Evolutionary conservation across 768 basidiomycete species (phyloP).

Genomic region (Trametes sanguinea): DNA sequence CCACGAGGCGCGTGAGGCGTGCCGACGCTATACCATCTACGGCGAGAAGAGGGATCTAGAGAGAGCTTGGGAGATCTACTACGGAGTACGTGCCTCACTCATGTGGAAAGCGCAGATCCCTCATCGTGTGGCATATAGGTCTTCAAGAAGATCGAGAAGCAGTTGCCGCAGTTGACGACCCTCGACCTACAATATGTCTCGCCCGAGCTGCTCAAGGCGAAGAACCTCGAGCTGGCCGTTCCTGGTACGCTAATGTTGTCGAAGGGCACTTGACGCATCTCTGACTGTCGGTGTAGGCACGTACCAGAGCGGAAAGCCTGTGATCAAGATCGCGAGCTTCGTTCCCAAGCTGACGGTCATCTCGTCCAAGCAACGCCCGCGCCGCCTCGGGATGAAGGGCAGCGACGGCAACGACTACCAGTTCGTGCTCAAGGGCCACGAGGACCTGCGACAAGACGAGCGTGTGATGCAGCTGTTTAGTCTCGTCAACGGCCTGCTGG

Average conservation of each 20-base stretch:
- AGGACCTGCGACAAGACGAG: slow-evolving; percentile 98
- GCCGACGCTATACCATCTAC: slow-evolving; percentile 80
- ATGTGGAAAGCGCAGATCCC: not conserved
- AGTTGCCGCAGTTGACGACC: slow-evolving; percentile 82
- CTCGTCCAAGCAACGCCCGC: slow-evolving; percentile 94
- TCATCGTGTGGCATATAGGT: slow-evolving; percentile 50
- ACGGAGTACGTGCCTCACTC: slow-evolving; percentile 58
- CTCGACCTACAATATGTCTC: slow-evolving; percentile 98
- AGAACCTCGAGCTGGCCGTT: slow-evolving; percentile 92
- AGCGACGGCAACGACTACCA: slow-evolving; percentile 93
- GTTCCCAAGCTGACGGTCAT: slow-evolving; percentile 90
- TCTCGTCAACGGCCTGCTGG: slow-evolving; percentile 91
- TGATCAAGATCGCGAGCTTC: slow-evolving; percentile 83
- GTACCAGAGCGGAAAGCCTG: slow-evolving; percentile 84
- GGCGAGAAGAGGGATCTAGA: slow-evolving; percentile 90
- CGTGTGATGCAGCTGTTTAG: slow-evolving; percentile 99
- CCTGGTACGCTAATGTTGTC: slow-evolving; percentile 58
- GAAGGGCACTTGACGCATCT: not conserved
- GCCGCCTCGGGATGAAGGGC: slow-evolving; percentile 83
- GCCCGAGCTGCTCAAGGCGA: slow-evolving; percentile 83
- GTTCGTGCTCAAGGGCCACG: slow-evolving; percentile 93
- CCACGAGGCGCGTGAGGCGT: slow-evolving; percentile 89
- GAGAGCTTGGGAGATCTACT: slow-evolving; percentile 99
- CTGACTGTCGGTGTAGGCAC: slow-evolving; percentile 55
- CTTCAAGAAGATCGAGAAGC: slow-evolving; percentile 96